Base-by-base conservation (phyloP, 2,329 filamentous ascomycete genomes). In the Trichophyton schoenleinii region DNA sequence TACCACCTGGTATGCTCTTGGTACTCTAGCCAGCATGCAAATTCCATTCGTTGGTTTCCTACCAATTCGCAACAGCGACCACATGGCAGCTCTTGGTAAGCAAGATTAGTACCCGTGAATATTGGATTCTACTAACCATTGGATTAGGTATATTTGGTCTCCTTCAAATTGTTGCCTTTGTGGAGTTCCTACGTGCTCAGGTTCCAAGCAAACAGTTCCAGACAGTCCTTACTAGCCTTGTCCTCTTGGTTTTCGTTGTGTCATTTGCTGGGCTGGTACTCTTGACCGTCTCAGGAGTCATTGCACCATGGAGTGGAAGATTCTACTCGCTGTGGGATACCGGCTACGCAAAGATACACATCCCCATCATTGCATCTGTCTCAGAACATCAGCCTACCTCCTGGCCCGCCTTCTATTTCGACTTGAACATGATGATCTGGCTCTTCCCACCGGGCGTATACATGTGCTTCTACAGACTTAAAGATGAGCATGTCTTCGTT, bases 261-360 rank as follows among this genome's bases (percentile, higher is more conserved):
- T 86, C 87, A 20, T 80, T 95, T 58, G 79, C 83, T 55, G 87
- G 84, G n/a, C 81, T 99, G n/a, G 83, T 95, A 46, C 73, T 85
- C n/a, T 79, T 88, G 58, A 96, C 92, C 6, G 85, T 91, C 20
- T 83, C 89, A 18, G 94, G 94, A 64, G 88, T 94, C 67, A 94
- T 99, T 74, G 94, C 95, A 22, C 94, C 95, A 18, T 99, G 94
- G 94, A 91, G 89, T 69, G 94, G 94, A 65, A 91, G 94, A 69
- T 99, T 99, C 83, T 99, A 99, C 80, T 99, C 95, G 22, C 85
- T 99, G 36, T 99, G 92, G 91, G 95, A 99, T 73, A 99, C 94
- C 4, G 88, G 90, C 69, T 99, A 99, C 72, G 94, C 94, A 70
- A 99, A 99, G 81, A 95, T 97, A 66, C 94, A 99, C 72, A 99